These are phyloP conservation scores for Boletus bicolor DNA, from an alignment of 768 basidiomycete species.

Conservation along the genomic window DNA sequence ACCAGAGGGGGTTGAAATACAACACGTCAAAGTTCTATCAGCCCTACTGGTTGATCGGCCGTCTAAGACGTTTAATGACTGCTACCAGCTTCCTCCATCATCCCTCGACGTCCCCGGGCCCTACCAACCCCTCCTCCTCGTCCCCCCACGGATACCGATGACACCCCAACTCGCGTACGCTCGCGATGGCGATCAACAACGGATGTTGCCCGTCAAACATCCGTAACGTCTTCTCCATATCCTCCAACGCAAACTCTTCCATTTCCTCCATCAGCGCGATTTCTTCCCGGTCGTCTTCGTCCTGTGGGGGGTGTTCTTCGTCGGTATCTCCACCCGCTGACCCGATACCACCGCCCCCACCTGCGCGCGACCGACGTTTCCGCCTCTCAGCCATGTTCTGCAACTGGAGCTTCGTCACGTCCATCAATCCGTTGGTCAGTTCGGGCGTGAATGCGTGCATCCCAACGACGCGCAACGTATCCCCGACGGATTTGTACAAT, in stretches of 20 bases:
- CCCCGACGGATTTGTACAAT: slow-evolving; percentile 67
- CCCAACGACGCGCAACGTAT: slow-evolving; percentile 58
- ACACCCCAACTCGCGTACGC: slow-evolving; percentile 68
- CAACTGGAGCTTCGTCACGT: slow-evolving; percentile 71
- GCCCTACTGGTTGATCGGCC: background rate
- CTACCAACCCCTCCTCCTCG: slow-evolving; percentile 37
- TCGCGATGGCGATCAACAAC: slow-evolving; percentile 65
- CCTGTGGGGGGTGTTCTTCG: background rate
- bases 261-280: slow-evolving; percentile 74
- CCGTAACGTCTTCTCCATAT: slow-evolving; percentile 64
- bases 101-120: slow-evolving; percentile 10
- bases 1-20: background rate
- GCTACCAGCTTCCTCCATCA: background rate
- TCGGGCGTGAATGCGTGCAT: slow-evolving; percentile 52
- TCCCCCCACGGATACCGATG: slow-evolving; percentile 45
- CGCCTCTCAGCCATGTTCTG: slow-evolving; percentile 66
- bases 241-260: slow-evolving; percentile 78
- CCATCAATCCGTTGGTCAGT: slow-evolving; percentile 52
- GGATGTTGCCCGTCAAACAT: slow-evolving; percentile 57
- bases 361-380: slow-evolving; percentile 43
- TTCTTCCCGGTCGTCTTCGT: slow-evolving; percentile 62
- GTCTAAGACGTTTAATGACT: background rate
- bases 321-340: background rate
- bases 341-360: slow-evolving; percentile 5
- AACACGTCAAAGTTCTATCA: background rate